Percentiles rank a stretch among this genome's conserved stretches.
phyloP scores from a whole-genome alignment of 192 early-diverging fungal genomes.

The Coemansia sp. region DNA sequence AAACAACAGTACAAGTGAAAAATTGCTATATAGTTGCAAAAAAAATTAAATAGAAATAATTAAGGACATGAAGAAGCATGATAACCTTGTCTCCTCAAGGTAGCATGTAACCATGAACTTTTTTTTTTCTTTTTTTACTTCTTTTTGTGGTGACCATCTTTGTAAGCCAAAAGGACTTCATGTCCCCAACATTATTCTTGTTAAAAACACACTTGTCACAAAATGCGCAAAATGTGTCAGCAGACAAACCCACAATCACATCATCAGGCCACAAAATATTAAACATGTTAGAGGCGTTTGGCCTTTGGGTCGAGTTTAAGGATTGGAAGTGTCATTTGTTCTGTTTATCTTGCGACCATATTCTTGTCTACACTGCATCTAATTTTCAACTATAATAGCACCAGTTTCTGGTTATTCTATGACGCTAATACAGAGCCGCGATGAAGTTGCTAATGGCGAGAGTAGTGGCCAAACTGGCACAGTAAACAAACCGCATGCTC shows the following conservation, averaged over 20 bases:
- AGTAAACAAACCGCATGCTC: slow-evolving; percentile 7
- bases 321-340: not conserved
- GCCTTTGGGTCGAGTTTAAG: not conserved
- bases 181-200: not conserved
- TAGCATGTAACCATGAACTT: not conserved
- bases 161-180: not conserved
- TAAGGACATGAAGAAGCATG: not conserved
- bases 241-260: not conserved
- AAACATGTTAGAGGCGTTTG: not conserved
- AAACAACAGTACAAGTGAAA: not conserved
- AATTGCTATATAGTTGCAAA: not conserved
- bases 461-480: not conserved
- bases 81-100: not conserved
- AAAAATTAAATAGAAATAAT: not conserved
- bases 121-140: not conserved
- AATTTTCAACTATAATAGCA: not conserved
- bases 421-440: slow-evolving; percentile 8
- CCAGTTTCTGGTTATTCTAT: not conserved
- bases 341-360: not conserved
- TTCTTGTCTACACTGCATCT: not conserved
- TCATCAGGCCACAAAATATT: not conserved
- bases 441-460: slow-evolving; percentile 4
- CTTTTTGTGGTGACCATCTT: not conserved
- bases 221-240: not conserved
- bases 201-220: not conserved